These are phyloP conservation scores for Lactarius sp. DNA, from an alignment of 768 basidiomycete species.

Conservation along the genomic window DNA sequence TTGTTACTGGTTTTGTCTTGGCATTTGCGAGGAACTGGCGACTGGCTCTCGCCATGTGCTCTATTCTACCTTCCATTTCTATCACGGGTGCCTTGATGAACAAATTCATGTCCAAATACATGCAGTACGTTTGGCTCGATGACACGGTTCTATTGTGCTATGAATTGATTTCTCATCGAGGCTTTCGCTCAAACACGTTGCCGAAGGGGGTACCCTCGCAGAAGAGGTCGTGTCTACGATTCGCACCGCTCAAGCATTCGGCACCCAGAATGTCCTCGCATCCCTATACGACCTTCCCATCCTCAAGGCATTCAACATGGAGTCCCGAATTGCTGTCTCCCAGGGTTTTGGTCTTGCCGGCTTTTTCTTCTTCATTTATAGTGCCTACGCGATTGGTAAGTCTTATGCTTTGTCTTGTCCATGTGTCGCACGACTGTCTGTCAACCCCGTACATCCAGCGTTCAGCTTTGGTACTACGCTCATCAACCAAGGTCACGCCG, in stretches of 20 bases:
- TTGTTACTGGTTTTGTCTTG: conserved; percentile 75
- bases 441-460: conserved; percentile 39
- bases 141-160: not conserved
- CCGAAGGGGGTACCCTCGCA: conserved; percentile 71
- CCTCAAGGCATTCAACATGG: conserved; percentile 43
- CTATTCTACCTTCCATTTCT: conserved; percentile 79
- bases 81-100: conserved; percentile 72
- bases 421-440: not conserved
- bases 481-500: conserved; percentile 52
- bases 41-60: conserved; percentile 75
- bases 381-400: conserved; percentile 60
- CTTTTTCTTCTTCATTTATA: conserved; percentile 80
- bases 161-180: conserved; percentile 33
- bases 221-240: conserved; percentile 89
- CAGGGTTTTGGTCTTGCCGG: conserved; percentile 54
- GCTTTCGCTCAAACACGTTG: conserved; percentile 62
- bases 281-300: conserved; percentile 60
- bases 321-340: conserved; percentile 51
- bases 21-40: conserved; percentile 71
- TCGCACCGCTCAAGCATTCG: conserved; percentile 86
- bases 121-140: conserved; percentile 46
- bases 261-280: conserved; percentile 59
- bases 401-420: not conserved
- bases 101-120: conserved; percentile 55
- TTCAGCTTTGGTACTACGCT: conserved; percentile 86